A percentile compares a stretch with the other conserved stretches of the same genome.
These are phyloP conservation scores for Trichopus zeylanicus DNA, from an alignment of 116 monocot genomes.

Conservation along the genomic window DNA sequence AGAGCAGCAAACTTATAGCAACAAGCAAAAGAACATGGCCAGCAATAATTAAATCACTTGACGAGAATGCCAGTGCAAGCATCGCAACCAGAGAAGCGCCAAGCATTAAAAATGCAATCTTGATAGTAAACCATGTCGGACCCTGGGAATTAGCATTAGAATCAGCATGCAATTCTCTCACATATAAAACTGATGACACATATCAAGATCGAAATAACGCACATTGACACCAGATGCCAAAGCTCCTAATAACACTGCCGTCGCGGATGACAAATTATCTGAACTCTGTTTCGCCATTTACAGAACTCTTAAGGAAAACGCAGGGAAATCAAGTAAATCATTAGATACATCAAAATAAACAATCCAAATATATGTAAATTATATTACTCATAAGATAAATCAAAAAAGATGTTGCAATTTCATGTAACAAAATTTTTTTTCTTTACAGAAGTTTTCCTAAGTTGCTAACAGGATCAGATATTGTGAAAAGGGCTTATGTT, in stretches of 20 bases:
- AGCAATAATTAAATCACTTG: constrained; percentile 55
- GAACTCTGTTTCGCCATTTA: constrained; percentile 33
- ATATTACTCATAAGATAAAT: too few species aligned
- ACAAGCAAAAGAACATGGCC: constrained; percentile 71
- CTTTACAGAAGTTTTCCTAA: too few species aligned
- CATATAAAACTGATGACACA: neutral
- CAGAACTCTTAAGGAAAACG: neutral
- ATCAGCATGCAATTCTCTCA: neutral
- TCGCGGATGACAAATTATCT: constrained; percentile 53
- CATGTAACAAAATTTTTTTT: too few species aligned
- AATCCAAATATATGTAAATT: neutral
- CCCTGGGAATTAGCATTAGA: constrained; percentile 22
- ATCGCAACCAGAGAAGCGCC: constrained; percentile 58
- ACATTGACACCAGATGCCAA: constrained; percentile 91
- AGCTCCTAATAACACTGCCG: constrained; percentile 86
- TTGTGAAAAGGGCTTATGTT: too few species aligned
- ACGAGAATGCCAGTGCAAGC: constrained; percentile 79
- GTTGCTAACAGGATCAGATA: too few species aligned
- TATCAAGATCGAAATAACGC: constrained; percentile 6
- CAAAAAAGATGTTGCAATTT: too few species aligned
- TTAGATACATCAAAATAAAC: neutral
- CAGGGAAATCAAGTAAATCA: neutral
- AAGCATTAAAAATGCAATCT: constrained; percentile 66
- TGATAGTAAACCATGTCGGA: constrained; percentile 77
- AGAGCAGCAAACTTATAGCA: constrained; percentile 49